Conservation (phyloP, 148 eudicot genomes). For the Nyssa sinensis region DNA sequence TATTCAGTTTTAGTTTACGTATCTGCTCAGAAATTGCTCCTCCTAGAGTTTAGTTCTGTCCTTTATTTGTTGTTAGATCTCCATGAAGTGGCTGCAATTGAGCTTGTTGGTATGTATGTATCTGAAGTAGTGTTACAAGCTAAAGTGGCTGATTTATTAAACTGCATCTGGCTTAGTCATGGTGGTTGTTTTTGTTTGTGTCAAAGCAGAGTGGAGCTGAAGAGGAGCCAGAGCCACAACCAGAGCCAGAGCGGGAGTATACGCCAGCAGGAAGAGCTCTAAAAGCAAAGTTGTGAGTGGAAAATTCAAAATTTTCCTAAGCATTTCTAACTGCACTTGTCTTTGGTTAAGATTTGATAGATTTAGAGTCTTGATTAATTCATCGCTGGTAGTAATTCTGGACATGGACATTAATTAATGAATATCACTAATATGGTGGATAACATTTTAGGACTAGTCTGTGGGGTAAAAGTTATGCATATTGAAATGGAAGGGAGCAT, state of each 20-base stretch:
- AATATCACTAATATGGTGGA: not conserved
- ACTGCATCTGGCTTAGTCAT: no score
- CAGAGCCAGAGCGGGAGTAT: slow-evolving; percentile 77
- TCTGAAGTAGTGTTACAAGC: not conserved
- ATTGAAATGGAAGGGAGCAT: no score
- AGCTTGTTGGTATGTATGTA: slow-evolving; percentile 1
- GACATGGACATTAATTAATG: not conserved
- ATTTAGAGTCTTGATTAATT: not conserved
- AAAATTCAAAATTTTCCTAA: not conserved
- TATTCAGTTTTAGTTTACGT: not conserved
- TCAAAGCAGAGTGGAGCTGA: slow-evolving; percentile 55
- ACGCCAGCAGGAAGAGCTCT: slow-evolving; percentile 83
- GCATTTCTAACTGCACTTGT: not conserved
- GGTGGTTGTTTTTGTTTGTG: not conserved
- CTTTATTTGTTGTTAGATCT: not conserved
- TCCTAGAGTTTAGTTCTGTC: not conserved
- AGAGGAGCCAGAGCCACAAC: slow-evolving; percentile 66
- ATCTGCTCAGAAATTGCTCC: not conserved
- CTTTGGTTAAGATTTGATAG: not conserved
- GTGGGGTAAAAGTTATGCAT: not conserved
- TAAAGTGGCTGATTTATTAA: no score
- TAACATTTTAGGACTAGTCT: not conserved
- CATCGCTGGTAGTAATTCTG: not conserved
- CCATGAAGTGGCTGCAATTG: not conserved
- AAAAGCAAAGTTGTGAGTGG: slow-evolving; percentile 81